phyloP scores from a whole-genome alignment of 1,139 yeast species.

The Yamadazyma sp. region DNA sequence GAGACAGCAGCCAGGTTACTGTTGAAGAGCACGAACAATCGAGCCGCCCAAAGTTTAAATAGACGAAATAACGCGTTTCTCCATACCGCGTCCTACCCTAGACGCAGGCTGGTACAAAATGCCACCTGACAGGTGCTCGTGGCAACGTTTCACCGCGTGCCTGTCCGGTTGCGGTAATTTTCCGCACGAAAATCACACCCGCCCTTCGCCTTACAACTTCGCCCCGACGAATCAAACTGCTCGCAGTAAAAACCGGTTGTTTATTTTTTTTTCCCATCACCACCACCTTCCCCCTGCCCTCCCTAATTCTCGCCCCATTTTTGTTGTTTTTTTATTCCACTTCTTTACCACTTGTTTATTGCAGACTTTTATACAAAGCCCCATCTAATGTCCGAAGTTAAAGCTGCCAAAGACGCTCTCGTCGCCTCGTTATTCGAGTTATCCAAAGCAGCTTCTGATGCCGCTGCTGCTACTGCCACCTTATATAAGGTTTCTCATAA shows the following conservation, averaged over 20 bases:
- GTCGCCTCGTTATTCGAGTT: constrained; percentile 78
- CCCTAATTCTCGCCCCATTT: constrained; percentile 4
- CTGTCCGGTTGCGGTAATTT: constrained; percentile 2
- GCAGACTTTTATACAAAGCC: not conserved
- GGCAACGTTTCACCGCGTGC: constrained; percentile 5
- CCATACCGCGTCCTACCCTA: no score
- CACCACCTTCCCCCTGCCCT: not conserved
- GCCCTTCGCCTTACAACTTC: constrained; percentile 1
- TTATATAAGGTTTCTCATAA: constrained; percentile 57
- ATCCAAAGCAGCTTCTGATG: constrained; percentile 78
- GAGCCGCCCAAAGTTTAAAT: no score
- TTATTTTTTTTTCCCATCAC: not conserved
- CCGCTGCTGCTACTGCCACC: constrained; percentile 74
- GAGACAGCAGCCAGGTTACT: no score
- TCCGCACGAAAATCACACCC: not conserved
- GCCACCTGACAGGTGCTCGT: not conserved
- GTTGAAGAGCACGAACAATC: no score
- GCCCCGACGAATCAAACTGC: constrained; percentile 2
- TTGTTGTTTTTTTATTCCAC: constrained; percentile 6
- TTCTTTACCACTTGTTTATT: constrained; percentile 2
- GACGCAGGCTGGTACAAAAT: no score
- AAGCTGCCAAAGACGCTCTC: constrained; percentile 50
- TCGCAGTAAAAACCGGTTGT: constrained; percentile 1
- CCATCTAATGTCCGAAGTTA: constrained; percentile 36
- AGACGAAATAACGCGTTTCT: no score